Base-by-base conservation (phyloP, 1,284 basidiomycete species). In the Trichosporon coremiiforme region DNA sequence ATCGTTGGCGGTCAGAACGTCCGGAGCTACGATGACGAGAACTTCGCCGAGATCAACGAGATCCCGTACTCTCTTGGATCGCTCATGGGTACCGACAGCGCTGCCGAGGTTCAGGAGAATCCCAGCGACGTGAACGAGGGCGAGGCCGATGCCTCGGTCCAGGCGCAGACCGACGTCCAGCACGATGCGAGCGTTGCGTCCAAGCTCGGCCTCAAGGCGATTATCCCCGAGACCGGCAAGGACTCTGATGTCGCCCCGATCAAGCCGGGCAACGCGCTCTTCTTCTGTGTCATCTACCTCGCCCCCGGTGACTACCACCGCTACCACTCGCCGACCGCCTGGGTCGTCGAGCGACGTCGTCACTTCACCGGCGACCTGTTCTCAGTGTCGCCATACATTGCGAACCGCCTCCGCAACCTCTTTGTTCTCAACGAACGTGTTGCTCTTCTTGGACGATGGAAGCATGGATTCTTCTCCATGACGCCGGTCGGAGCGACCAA, bases 371-470 rank as follows among this genome's bases (percentile, higher is more conserved):
- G 95, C 87, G 96, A 99, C 80, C 86, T 99, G 12, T 99, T 98
- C 85, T 94, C 92, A 25, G 97, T 99, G 22, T 95, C 94, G 0
- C 97, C 97, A 0, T 99, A 92, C 85, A 93, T 99, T 86, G 95
- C 93, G 7, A 91, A 91, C 78, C 90, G 95, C 8, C 86, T 98
- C 17, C 90, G 92, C 78, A 95, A 98, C 81, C 85, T 99, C 31
- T 99, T 99, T 76, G 94, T 99, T 10, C 87, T 99, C 20, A 99
- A 99, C 82, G 96, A 99, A 85, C 90, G 96, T 20, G 96, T 99
- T 9, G 94, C 96, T 0, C 75, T 99, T n/a, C 89, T 99, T 36
- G 97, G 96, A 6, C 87, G 94, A 68, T 99, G 97, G 96, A 89
- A 90, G 79, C 86, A 97, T 79, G 96, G 96, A 5, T 98, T 98